Evolutionary conservation across 768 basidiomycete genomes (phyloP).

Genomic region (Gymnopilus dilepis): DNA sequence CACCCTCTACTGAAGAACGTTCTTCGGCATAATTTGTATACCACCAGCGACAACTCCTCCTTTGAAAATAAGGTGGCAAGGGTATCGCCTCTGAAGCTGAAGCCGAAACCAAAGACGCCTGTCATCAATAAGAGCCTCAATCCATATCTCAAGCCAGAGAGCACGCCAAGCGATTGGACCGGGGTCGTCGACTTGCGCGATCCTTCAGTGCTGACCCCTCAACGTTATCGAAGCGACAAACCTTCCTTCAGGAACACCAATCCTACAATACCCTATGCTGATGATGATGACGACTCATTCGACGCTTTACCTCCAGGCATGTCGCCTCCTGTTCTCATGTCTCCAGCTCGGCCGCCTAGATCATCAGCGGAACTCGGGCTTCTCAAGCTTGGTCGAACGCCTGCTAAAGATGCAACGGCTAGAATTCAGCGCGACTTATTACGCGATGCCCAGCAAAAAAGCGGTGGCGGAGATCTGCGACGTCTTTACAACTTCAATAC

Average conservation of each 20-base stretch:
- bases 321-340: slow-evolving; percentile 64
- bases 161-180: slow-evolving; percentile 62
- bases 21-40: slow-evolving; percentile 55
- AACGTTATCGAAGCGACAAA: slow-evolving; percentile 35
- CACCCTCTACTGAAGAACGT: slow-evolving; percentile 54
- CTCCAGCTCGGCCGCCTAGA: slow-evolving; percentile 55
- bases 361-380: slow-evolving; percentile 54
- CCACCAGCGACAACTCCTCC: slow-evolving; percentile 43
- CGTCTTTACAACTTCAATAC: not conserved
- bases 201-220: slow-evolving; percentile 54
- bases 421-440: slow-evolving; percentile 72
- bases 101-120: slow-evolving; percentile 61
- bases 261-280: slow-evolving; percentile 26
- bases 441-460: slow-evolving; percentile 52
- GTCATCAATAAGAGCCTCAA: slow-evolving; percentile 57
- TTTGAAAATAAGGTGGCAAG: slow-evolving; percentile 34
- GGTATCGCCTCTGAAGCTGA: slow-evolving; percentile 58
- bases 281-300: slow-evolving; percentile 58
- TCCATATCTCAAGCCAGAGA: slow-evolving; percentile 62
- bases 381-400: slow-evolving; percentile 61
- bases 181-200: slow-evolving; percentile 77
- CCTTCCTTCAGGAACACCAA: slow-evolving; percentile 25
- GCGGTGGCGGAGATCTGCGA: slow-evolving; percentile 30
- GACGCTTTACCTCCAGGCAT: slow-evolving; percentile 59
- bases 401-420: slow-evolving; percentile 71